Conservation (phyloP, 495 filamentous ascomycete species). For the Schizothecium vesticola region DNA sequence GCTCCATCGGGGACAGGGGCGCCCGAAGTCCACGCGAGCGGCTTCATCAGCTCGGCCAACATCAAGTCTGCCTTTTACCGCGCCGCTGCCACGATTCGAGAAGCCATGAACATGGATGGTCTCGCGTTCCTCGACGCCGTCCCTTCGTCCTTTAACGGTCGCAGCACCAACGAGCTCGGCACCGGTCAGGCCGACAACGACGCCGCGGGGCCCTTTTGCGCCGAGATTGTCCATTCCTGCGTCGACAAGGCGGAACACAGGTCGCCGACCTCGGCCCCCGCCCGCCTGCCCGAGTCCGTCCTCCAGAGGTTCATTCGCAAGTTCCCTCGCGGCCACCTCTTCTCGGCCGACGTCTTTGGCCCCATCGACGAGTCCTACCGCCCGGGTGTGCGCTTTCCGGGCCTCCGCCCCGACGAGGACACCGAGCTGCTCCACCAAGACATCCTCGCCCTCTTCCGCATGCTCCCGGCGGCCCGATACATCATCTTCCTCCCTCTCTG, state of each 20-base stretch:
- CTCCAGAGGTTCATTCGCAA: conserved; percentile 33
- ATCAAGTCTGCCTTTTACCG: conserved; percentile 36
- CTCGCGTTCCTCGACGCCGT: conserved; percentile 45
- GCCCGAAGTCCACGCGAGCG: conserved; percentile 12
- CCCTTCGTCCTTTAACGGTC: conserved; percentile 27
- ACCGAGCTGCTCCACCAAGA: conserved; percentile 10
- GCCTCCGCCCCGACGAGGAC: neutral
- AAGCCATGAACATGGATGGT: conserved; percentile 46
- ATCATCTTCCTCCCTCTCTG: conserved; percentile 60
- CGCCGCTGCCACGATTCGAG: conserved; percentile 42
- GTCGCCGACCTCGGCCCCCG: conserved; percentile 12
- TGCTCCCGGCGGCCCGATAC: conserved; percentile 44
- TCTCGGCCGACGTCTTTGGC: conserved; percentile 37
- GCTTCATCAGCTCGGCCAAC: conserved; percentile 30
- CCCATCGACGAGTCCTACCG: conserved; percentile 29
- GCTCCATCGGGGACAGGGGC: neutral
- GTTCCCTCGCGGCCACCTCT: conserved; percentile 38
- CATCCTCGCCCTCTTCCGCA: conserved; percentile 22
- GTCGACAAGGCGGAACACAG: conserved; percentile 6
- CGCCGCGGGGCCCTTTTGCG: conserved; percentile 17
- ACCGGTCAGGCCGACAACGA: neutral
- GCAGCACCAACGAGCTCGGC: conserved; percentile 3
- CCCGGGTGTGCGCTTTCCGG: conserved; percentile 11
- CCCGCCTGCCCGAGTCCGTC: conserved; percentile 29
- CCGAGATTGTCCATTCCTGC: conserved; percentile 20